phyloP scores from a whole-genome alignment of 129 eudicot genomes.

The Ambrosia trifida region DNA sequence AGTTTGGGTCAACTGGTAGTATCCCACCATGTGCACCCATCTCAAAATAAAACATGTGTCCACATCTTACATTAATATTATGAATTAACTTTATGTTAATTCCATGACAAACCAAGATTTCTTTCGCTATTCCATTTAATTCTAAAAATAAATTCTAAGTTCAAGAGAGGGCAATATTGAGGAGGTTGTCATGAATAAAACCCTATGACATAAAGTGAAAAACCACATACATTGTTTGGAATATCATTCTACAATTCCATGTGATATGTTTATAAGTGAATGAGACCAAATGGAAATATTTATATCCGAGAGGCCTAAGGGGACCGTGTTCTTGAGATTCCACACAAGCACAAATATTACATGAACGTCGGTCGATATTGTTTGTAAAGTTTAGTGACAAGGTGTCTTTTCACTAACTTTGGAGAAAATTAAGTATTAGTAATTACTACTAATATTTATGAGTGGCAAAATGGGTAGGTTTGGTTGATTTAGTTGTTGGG shows the following conservation, averaged over 20 bases:
- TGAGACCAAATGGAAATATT: neutral
- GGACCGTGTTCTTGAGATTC: no score
- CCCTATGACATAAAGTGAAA: neutral
- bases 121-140: neutral
- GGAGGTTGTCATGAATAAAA: neutral
- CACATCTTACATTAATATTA: conserved; percentile 23
- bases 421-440: no score
- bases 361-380: no score
- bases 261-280: neutral
- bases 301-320: no score
- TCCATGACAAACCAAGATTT: neutral
- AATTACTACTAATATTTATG: no score
- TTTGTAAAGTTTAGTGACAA: no score
- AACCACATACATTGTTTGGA: neutral
- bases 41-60: conserved; percentile 10
- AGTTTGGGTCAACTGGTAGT: conserved; percentile 29
- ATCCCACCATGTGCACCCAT: conserved; percentile 38
- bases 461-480: no score
- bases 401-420: no score
- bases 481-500: no score
- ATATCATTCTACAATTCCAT: neutral
- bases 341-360: no score
- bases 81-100: neutral
- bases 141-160: neutral
- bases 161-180: neutral